Evolutionary conservation across 2,329 filamentous ascomycete genomes (phyloP), one percentile per base, ranked within the genome.

Genomic region (Aaosphaeria arxii): DNA sequence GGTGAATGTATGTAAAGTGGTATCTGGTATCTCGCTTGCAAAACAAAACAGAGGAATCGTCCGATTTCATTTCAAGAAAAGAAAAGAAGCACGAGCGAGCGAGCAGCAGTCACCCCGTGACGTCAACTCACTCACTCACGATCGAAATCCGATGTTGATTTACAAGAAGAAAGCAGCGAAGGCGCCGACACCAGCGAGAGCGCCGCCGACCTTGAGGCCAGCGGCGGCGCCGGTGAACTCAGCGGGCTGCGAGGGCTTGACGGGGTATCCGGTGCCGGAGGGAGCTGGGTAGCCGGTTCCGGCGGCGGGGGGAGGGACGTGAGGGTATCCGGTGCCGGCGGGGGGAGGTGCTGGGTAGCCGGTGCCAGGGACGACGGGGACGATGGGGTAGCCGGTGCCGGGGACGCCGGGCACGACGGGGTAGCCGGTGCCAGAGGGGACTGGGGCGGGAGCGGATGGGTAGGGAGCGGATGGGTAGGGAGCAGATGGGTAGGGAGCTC

Each of bases 401-500:
- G 52, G 44, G n/a, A 48, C 54, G 11, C 57, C 56, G 41, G 61
- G 53, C 28, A 47, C 42, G 4, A 59, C 58, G 13, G 46, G 47
- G 35, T 17, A 47, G 30, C 55, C 61, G 40, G 61, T 62, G 33
- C 64, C 62, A 24, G 51, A 52, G 40, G 61, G 58, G 36, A 54
- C 47, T 30, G 57, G 32, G 13, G 50, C 38, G 40, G 45, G 43
- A 30, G 28, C 44, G 9, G 48, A 42, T 11, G 38, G 36, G 35
- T 31, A 45, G 38, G 47, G 11, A 5, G 13, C n/a, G 39, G 36
- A 7, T 43, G 33, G 11, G 28, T 28, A 45, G 13, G 30, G 17
- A 28, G 40, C 43, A 43, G 61, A 61, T 32, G 63, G 62, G 59
- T 67, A 67, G 40, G 63, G 63, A 36, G 58, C 55, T 1, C 52